phyloP scores from a whole-genome alignment of 1,139 yeast genomes.

The Scheffersomyces parashehatae region DNA sequence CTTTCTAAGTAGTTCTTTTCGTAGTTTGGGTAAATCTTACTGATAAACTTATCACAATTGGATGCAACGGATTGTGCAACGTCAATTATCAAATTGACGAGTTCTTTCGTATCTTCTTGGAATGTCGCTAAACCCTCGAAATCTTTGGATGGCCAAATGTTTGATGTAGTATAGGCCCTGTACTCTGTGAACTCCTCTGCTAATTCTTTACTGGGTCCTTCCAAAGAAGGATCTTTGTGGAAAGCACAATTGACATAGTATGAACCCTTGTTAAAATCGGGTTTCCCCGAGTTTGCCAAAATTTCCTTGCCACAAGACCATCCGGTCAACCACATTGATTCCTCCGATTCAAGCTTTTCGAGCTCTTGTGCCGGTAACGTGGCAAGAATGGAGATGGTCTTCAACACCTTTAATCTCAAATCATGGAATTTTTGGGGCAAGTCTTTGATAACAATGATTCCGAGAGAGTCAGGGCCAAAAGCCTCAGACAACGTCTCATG shows the following conservation, averaged over 20 bases:
- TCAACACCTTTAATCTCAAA: slow-evolving; percentile 46
- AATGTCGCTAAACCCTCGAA: slow-evolving; percentile 26
- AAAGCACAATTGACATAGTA: slow-evolving; percentile 63
- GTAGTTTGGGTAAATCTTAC: slow-evolving; percentile 26
- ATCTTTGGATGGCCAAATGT: slow-evolving; percentile 52
- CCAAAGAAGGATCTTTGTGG: slow-evolving; percentile 41
- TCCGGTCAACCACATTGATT: slow-evolving; percentile 54
- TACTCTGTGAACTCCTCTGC: slow-evolving; percentile 31
- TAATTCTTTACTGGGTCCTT: slow-evolving; percentile 44
- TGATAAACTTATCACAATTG: slow-evolving; percentile 52
- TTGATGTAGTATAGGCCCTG: slow-evolving; percentile 49
- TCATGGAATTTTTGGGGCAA: slow-evolving; percentile 40
- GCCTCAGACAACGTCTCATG: slow-evolving; percentile 40
- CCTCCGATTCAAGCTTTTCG: slow-evolving; percentile 45
- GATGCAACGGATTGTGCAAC: slow-evolving; percentile 53
- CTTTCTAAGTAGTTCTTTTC: slow-evolving; percentile 40
- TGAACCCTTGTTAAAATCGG: slow-evolving; percentile 59
- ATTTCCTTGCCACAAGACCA: slow-evolving; percentile 69
- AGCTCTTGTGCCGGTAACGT: slow-evolving; percentile 37
- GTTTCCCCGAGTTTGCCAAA: slow-evolving; percentile 36
- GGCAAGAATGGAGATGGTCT: slow-evolving; percentile 48
- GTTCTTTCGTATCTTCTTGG: slow-evolving; percentile 34
- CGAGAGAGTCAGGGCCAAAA: slow-evolving; percentile 60
- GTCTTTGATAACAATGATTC: slow-evolving; percentile 49
- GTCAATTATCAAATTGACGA: slow-evolving; percentile 49